phyloP scores from a whole-genome alignment of 371 early-diverging fungal genomes.

The Syncephalastrum racemosum region DNA sequence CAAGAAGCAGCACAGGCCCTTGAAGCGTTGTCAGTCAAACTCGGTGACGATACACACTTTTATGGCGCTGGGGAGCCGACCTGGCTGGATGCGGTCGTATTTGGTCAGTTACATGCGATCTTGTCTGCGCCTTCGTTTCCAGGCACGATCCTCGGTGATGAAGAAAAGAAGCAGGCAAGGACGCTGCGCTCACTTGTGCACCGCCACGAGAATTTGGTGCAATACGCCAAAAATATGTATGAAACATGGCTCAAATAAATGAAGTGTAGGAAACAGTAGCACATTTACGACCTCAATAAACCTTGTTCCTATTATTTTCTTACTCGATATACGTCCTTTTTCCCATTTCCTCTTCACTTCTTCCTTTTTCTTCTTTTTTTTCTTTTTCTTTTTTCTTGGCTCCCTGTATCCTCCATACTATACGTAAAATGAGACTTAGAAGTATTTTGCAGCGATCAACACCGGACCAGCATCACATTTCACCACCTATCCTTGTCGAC shows the following conservation, averaged over 20 bases:
- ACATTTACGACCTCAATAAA: background rate
- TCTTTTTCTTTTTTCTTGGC: background rate
- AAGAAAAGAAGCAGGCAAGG: constrained; percentile 41
- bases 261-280: background rate
- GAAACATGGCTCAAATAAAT: constrained; percentile 27
- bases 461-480: background rate
- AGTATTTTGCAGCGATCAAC: constrained; percentile 1
- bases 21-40: constrained; percentile 53
- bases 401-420: too few relatives aligned
- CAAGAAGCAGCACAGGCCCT: constrained; percentile 56
- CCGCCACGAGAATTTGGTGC: constrained; percentile 55
- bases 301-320: too few relatives aligned
- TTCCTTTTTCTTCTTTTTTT: background rate
- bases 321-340: background rate
- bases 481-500: background rate
- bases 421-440: constrained; percentile 1
- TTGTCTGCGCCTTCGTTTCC: constrained; percentile 37
- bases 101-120: constrained; percentile 60
- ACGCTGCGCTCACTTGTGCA: constrained; percentile 46
- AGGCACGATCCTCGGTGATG: constrained; percentile 26
- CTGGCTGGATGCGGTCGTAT: constrained; percentile 57
- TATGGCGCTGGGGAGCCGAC: constrained; percentile 55
- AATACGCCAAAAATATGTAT: constrained; percentile 46
- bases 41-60: constrained; percentile 53
- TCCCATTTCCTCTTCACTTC: background rate